A percentile compares a stretch with the other conserved stretches of the same genome.
Conservation (phyloP, 352 stramenopile species). For the Globisporangium echinulatum region DNA sequence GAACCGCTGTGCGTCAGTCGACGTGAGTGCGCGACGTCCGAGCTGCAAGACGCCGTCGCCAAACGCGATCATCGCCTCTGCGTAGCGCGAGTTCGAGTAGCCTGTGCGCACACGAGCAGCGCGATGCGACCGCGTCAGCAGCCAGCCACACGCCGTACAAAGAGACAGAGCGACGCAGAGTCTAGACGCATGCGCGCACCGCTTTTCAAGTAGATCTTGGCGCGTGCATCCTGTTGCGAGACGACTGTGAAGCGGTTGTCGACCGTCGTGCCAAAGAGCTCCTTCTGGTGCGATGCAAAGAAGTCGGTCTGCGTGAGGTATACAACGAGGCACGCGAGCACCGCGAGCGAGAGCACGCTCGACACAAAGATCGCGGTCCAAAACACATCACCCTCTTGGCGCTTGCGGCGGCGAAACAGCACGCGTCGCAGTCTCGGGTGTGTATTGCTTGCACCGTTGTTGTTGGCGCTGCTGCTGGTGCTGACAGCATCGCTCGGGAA, state of each 20-base stretch:
- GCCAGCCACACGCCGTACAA: not conserved
- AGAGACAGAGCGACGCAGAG: not conserved
- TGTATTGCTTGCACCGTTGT: not conserved
- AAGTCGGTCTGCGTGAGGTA: slow-evolving; percentile 80
- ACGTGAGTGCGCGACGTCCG: slow-evolving; percentile 40
- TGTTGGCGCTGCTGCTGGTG: slow-evolving; percentile 25
- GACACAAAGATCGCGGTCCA: slow-evolving; percentile 67
- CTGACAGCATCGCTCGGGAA: slow-evolving; percentile 34
- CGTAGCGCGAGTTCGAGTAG: slow-evolving; percentile 67
- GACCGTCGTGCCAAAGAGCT: slow-evolving; percentile 76
- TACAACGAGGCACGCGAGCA: slow-evolving; percentile 51
- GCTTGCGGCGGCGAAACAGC: slow-evolving; percentile 45
- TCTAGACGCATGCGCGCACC: slow-evolving; percentile 18
- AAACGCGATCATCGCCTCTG: slow-evolving; percentile 68
- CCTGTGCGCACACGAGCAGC: slow-evolving; percentile 16
- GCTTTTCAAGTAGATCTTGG: slow-evolving; percentile 78
- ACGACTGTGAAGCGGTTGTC: slow-evolving; percentile 81
- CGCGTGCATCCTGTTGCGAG: slow-evolving; percentile 43
- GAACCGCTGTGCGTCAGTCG: slow-evolving; percentile 49
- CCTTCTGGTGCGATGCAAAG: slow-evolving; percentile 72
- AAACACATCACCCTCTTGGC: slow-evolving; percentile 50
- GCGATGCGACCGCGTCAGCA: not conserved
- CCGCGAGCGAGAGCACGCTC: slow-evolving; percentile 60
- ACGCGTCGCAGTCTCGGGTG: slow-evolving; percentile 30
- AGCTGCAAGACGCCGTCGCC: slow-evolving; percentile 52